Percentiles rank a stretch among this genome's conserved stretches.
Conservation (phyloP, 805 yeast genomes). For the Lipomyces yamanashiensis region DNA sequence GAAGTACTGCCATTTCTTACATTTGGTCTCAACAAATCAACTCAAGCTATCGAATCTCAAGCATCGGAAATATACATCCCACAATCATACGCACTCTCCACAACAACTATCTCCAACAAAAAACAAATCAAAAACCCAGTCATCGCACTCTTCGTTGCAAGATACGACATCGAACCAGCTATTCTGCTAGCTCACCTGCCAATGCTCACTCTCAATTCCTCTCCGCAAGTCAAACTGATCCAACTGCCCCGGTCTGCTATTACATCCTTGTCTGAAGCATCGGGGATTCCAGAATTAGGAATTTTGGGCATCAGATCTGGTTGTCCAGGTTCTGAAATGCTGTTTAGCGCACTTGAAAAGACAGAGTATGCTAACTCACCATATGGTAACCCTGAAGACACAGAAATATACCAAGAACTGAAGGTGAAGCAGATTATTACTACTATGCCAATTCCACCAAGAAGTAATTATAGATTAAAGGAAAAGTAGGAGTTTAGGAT, state of each 20-base stretch:
- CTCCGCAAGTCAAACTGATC: constrained; percentile 25
- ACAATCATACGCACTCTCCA: not conserved
- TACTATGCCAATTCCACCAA: constrained; percentile 15
- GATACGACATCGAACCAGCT: constrained; percentile 37
- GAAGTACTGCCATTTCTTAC: constrained; percentile 20
- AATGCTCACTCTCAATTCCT: constrained; percentile 25
- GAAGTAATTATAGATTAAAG: not conserved
- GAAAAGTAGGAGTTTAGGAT: not conserved
- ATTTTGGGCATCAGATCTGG: constrained; percentile 24
- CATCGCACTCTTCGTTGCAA: constrained; percentile 35
- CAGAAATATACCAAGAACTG: constrained; percentile 6
- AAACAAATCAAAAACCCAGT: constrained; percentile 18
- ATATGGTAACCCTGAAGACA: constrained; percentile 10
- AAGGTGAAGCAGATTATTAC: constrained; percentile 27
- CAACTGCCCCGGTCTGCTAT: constrained; percentile 29
- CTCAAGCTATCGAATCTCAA: constrained; percentile 31
- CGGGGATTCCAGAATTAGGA: constrained; percentile 26
- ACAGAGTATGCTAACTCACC: constrained; percentile 13
- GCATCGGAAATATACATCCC: constrained; percentile 5
- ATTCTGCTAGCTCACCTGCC: constrained; percentile 38
- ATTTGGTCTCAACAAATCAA: constrained; percentile 30
- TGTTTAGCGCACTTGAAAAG: constrained; percentile 19
- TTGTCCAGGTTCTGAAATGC: constrained; percentile 7
- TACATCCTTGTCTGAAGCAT: constrained; percentile 5
- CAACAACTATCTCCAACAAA: not conserved